Evolutionary conservation across 2,329 filamentous ascomycete species (phyloP).

Genomic region (Pseudopyrenochaeta lycopersici): DNA sequence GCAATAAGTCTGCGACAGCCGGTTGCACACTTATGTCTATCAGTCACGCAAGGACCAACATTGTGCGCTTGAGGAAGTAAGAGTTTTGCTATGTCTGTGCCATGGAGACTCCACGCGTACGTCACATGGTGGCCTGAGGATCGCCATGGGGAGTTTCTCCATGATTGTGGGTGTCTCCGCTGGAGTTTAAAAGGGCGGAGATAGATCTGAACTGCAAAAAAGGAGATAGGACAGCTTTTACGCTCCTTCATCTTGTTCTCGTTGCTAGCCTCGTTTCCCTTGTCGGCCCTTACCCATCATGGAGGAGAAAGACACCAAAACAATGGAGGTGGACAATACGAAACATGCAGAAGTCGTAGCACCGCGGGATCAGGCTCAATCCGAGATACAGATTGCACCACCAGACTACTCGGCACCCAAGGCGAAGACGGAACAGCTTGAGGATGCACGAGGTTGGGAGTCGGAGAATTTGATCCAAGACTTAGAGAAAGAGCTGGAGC

Average conservation of each 20-base stretch:
- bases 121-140: constrained; percentile 24
- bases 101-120: constrained; percentile 36
- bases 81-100: constrained; percentile 28
- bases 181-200: constrained; percentile 37
- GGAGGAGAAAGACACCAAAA: constrained; percentile 37
- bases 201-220: constrained; percentile 1
- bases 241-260: constrained; percentile 13
- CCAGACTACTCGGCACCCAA: constrained; percentile 36
- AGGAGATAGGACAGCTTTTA: constrained; percentile 16
- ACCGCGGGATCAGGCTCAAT: constrained; percentile 17
- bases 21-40: constrained; percentile 12
- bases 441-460: constrained; percentile 51
- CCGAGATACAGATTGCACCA: constrained; percentile 35
- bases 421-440: constrained; percentile 43
- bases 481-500: constrained; percentile 50
- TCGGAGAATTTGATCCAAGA: constrained; percentile 55
- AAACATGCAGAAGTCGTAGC: constrained; percentile 12
- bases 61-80: constrained; percentile 19
- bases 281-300: constrained; percentile 28
- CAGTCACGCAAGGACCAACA: constrained; percentile 15
- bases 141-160: constrained; percentile 31
- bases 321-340: constrained; percentile 10
- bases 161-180: constrained; percentile 28
- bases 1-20: constrained; percentile 26
- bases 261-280: constrained; percentile 4